Conservation (phyloP, 345 rosid species). For the Nasturtium officinale region DNA sequence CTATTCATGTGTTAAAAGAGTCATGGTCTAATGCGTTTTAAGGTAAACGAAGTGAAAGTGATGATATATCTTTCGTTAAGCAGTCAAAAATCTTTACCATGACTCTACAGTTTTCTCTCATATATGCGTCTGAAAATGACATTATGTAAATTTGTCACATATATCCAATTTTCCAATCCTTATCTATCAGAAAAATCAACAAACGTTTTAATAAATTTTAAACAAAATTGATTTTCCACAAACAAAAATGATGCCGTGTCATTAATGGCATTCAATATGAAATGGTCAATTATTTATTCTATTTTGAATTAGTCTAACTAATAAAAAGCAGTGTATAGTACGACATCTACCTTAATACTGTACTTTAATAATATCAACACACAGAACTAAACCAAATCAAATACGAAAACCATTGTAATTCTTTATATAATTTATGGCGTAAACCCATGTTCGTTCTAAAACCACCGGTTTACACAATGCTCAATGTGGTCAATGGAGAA, state of each 20-base stretch:
- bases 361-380: background rate
- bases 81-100: conserved; percentile 37
- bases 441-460: background rate
- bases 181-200: conserved; percentile 21
- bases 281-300: conserved; percentile 26
- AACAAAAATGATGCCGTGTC: conserved; percentile 35
- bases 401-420: conserved; percentile 11
- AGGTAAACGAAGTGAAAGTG: conserved; percentile 21
- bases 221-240: conserved; percentile 19
- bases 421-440: background rate
- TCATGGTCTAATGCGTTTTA: conserved; percentile 1
- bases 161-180: background rate
- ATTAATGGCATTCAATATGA: conserved; percentile 13
- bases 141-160: background rate
- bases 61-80: conserved; percentile 12
- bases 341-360: background rate
- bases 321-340: background rate
- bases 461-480: background rate
- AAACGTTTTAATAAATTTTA: background rate
- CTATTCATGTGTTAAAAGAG: background rate
- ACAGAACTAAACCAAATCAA: conserved; percentile 12
- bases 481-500: background rate
- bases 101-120: conserved; percentile 20
- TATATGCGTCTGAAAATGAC: conserved; percentile 26
- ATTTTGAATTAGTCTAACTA: conserved; percentile 31